Evolutionary conservation across 768 basidiomycete species (phyloP), one percentile per base, ranked within the genome.

Genomic region (Antrodiella citrinella): DNA sequence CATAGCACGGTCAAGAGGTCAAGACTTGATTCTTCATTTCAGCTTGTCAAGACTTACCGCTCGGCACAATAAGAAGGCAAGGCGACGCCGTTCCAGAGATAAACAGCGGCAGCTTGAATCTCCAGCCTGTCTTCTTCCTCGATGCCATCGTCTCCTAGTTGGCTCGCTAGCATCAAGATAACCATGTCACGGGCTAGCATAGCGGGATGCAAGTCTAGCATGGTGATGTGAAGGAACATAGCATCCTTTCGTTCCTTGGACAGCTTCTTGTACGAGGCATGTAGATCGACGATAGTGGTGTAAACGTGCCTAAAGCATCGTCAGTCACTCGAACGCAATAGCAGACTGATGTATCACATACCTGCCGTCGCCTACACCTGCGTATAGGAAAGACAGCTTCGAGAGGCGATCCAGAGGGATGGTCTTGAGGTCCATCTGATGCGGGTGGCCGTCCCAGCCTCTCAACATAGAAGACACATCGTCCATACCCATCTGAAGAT

Each of bases 361-460:
- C 49, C 3, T 47, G 57, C 58, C 58, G 24, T 59, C 56, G 9
- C 58, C 58, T 10, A 59, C 56, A 11, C 53, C 58, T 40, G 50
- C 58, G 38, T 53, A 52, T n/a, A n/a, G n/a, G n/a, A n/a, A n/a
- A n/a, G n/a, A n/a, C n/a, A n/a, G n/a, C n/a, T n/a, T n/a, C n/a
- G n/a, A n/a, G n/a, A n/a, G n/a, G n/a, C n/a, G n/a, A n/a, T n/a
- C n/a, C n/a, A n/a, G n/a, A n/a, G n/a, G n/a, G n/a, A n/a, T n/a
- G n/a, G n/a, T n/a, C n/a, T n/a, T n/a, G n/a, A n/a, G n/a, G n/a
- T n/a, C n/a, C n/a, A n/a, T n/a, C n/a, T n/a, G n/a, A n/a, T n/a
- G n/a, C n/a, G n/a, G n/a, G n/a, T n/a, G n/a, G n/a, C n/a, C n/a
- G n/a, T n/a, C n/a, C n/a, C n/a, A n/a, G n/a, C n/a, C n/a, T n/a